Percentiles rank a stretch among this genome's conserved stretches.
These are phyloP conservation scores for Aspergillus ochraceoroseus DNA, from an alignment of 2,329 filamentous ascomycete species.

Conservation along the genomic window DNA sequence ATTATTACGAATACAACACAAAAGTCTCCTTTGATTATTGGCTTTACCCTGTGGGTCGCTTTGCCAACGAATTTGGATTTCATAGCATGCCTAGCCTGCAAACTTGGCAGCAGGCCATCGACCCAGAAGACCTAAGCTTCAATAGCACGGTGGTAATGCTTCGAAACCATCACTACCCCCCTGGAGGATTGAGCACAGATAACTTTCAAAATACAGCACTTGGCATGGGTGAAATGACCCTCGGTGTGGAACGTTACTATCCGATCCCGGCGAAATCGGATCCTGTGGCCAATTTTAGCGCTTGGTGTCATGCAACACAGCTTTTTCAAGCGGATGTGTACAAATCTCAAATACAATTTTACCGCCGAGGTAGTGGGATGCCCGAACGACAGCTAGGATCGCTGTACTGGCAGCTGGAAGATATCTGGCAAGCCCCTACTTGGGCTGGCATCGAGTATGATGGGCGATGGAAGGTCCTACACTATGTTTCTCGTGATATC, in stretches of 20 bases:
- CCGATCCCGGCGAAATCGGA: constrained; percentile 53
- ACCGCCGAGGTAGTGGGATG: constrained; percentile 55
- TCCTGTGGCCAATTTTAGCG: constrained; percentile 54
- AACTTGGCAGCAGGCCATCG: constrained; percentile 53
- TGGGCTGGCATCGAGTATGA: constrained; percentile 62
- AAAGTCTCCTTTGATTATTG: constrained; percentile 51
- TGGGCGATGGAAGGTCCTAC: constrained; percentile 59
- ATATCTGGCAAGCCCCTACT: constrained; percentile 60
- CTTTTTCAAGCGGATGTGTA: constrained; percentile 62
- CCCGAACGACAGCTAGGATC: constrained; percentile 56
- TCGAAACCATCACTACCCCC: constrained; percentile 57
- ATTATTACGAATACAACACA: constrained; percentile 57
- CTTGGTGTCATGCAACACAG: constrained; percentile 59
- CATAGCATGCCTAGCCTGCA: constrained; percentile 59
- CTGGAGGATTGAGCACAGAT: constrained; percentile 46
- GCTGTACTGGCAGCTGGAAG: constrained; percentile 62
- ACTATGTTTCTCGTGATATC: constrained; percentile 55
- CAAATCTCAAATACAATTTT: constrained; percentile 57
- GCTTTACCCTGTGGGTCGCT: constrained; percentile 55
- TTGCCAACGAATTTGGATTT: constrained; percentile 61
- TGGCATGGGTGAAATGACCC: constrained; percentile 54
- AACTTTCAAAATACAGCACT: constrained; percentile 39
- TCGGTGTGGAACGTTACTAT: constrained; percentile 54
- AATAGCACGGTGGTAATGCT: constrained; percentile 54
- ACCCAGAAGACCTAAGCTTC: constrained; percentile 51